Conservation (phyloP, 345 rosid species). For the Lepidium aucheri region DNA sequence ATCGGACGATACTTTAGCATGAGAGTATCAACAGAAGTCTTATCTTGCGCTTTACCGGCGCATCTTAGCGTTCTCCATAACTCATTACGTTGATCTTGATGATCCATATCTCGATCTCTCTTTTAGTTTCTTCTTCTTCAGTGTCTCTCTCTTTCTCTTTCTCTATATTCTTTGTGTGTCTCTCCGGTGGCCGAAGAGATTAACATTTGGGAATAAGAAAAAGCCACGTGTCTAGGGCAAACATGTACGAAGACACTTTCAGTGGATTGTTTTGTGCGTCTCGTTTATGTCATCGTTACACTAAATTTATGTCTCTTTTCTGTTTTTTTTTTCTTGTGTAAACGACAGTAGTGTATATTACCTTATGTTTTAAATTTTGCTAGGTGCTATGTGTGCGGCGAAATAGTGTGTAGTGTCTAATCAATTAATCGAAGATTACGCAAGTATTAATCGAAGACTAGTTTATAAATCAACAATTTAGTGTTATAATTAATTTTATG, state of each 20-base stretch:
- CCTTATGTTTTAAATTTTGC: too few relatives aligned
- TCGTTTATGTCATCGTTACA: conserved; percentile 3
- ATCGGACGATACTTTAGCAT: conserved; percentile 85
- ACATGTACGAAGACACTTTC: conserved; percentile 4
- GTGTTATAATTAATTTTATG: too few relatives aligned
- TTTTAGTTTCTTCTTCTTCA: not conserved
- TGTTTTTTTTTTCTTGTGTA: too few relatives aligned
- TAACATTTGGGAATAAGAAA: conserved; percentile 20
- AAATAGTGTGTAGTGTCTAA: too few relatives aligned
- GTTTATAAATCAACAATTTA: too few relatives aligned
- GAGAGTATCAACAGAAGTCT: conserved; percentile 36
- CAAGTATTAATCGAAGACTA: too few relatives aligned
- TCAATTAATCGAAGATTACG: too few relatives aligned
- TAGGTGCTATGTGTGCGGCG: too few relatives aligned
- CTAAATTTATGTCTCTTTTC: not conserved
- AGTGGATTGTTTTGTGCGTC: conserved; percentile 15
- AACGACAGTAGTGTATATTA: too few relatives aligned
- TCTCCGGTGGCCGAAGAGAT: conserved; percentile 18
- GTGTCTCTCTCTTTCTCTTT: conserved; percentile 10
- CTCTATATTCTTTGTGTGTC: conserved; percentile 15
- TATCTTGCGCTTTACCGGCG: conserved; percentile 29
- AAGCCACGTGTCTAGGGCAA: conserved; percentile 47
- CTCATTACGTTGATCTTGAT: conserved; percentile 15
- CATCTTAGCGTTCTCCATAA: conserved; percentile 29
- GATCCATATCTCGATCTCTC: conserved; percentile 13